Base-by-base conservation (phyloP, 495 filamentous ascomycete species). In the Hypoxylon perforatum region DNA sequence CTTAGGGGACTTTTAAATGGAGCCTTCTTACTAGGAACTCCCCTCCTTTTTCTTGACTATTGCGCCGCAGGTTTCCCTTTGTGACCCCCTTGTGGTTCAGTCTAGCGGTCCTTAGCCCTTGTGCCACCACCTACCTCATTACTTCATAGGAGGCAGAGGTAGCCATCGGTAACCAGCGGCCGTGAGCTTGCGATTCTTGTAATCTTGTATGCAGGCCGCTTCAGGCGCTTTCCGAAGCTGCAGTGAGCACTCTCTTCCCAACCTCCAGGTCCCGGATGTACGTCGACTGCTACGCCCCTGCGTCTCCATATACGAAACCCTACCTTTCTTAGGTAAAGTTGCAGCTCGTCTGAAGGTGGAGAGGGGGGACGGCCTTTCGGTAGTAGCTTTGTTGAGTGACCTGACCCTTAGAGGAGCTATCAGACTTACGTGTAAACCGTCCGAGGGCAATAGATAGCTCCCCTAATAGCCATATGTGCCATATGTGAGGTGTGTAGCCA, bases 191-290 rank as follows among this genome's bases (percentile, higher is more conserved):
- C 38, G n/a, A 5, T 39, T 14, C 36, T 39, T 39, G 11, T 28
- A 11, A 25, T 15, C 8, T 42, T 56, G 8, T 41, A 52, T 57
- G 59, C 42, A 63, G 14, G 18, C 65, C 65, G 54, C 60, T 55
- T 51, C 59, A 69, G 65, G 65, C 65, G 65, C 60, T 69, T 69
- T 69, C 65, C 65, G 65, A 63, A n/a, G 47, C 59, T 62, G 65
- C 65, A 69, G 36, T 3, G 57, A 54, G 44, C 51, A 52, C 8
- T 30, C 52, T 21, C 14, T 17, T 17, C 12, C 47, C 15, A 36
- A 53, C 28, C 12, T 48, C 28, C 9, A 55, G 52, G 53, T 47
- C 59, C 59, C 65, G 47, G 59, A 68, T 63, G 57, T 60, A 49
- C 35, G 53, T 63, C 9, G 38, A 61, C 45, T 55, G 8, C 60